These are phyloP conservation scores for Dothistroma pini DNA, from an alignment of 2,329 filamentous ascomycete genomes.

Conservation along the genomic window DNA sequence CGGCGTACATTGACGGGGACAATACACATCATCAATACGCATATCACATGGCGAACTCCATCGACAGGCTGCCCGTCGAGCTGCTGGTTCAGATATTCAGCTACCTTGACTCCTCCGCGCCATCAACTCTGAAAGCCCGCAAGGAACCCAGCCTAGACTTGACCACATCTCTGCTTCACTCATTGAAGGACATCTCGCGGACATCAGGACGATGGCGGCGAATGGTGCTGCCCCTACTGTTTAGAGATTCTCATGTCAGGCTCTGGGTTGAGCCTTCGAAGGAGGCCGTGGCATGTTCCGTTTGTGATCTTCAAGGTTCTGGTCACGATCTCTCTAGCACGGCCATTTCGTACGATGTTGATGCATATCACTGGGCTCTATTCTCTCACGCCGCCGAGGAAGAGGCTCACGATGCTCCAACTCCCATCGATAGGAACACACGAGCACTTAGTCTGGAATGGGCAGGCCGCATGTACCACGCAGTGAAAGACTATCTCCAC, in stretches of 20 bases:
- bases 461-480: conserved; percentile 24
- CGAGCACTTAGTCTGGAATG: conserved; percentile 14
- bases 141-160: conserved; percentile 49
- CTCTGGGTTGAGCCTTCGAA: conserved; percentile 6
- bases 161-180: conserved; percentile 35
- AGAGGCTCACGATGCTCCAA: neutral
- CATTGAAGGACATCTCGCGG: conserved; percentile 55
- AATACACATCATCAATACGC: neutral
- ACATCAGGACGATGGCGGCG: conserved; percentile 54
- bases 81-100: conserved; percentile 56
- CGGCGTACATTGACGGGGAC: neutral
- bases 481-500: conserved; percentile 21
- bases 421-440: neutral
- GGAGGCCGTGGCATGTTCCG: conserved; percentile 4
- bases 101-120: conserved; percentile 50
- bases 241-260: conserved; percentile 49
- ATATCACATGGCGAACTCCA: neutral
- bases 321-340: neutral
- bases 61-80: conserved; percentile 55
- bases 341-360: neutral
- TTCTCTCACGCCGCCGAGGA: neutral
- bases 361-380: conserved; percentile 6
- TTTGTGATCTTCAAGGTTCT: neutral
- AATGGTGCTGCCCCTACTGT: conserved; percentile 54
- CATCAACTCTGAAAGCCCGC: conserved; percentile 49